Percentiles rank a stretch among this genome's conserved stretches.
Conservation (phyloP, 2,329 filamentous ascomycete genomes). For the Cryphonectria japonica region DNA sequence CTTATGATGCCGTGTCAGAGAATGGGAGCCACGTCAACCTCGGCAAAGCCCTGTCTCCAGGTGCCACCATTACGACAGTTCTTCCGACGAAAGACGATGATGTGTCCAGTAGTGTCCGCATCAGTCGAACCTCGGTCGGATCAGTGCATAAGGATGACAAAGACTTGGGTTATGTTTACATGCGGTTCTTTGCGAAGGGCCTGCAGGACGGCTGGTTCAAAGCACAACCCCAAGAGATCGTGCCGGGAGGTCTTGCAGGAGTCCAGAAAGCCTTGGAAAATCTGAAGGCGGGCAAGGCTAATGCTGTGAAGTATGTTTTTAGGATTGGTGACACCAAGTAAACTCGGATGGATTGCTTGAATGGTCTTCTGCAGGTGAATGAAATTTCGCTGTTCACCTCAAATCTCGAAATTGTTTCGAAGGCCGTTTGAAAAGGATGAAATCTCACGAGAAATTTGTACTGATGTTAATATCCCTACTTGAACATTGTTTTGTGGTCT, state of each 20-base stretch:
- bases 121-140: conserved; percentile 36
- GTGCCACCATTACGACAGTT: conserved; percentile 45
- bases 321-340: conserved; percentile 40
- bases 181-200: conserved; percentile 43
- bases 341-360: conserved; percentile 9
- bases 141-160: conserved; percentile 39
- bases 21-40: conserved; percentile 52
- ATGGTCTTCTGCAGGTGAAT: not conserved
- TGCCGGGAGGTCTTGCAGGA: conserved; percentile 58
- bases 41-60: conserved; percentile 45
- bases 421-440: too few species aligned
- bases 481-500: too few species aligned
- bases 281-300: conserved; percentile 63
- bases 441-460: too few species aligned
- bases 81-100: conserved; percentile 38
- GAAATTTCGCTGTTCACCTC: too few species aligned
- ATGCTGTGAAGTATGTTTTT: conserved; percentile 67
- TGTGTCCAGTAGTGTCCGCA: conserved; percentile 34
- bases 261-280: conserved; percentile 57
- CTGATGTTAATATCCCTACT: too few species aligned
- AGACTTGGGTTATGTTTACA: conserved; percentile 40
- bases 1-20: conserved; percentile 62
- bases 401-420: too few species aligned
- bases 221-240: conserved; percentile 54
- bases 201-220: conserved; percentile 54